Base-by-base conservation (phyloP, 495 filamentous ascomycete species). In the Tetracladium setigerum region DNA sequence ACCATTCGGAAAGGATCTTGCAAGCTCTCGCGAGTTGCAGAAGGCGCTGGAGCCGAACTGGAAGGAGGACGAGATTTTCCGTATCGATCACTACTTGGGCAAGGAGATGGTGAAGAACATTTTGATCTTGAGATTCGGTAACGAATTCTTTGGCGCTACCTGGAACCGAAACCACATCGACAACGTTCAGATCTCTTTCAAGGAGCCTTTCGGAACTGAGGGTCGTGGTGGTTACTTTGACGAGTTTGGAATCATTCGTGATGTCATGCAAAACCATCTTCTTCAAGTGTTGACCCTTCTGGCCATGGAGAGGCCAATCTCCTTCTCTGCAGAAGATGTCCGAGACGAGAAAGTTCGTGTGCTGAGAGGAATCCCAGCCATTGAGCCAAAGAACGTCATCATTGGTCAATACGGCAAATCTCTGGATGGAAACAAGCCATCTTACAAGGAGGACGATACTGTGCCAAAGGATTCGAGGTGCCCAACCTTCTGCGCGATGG, bases 21-120 rank as follows among this genome's bases (percentile, higher is more conserved):
- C 76, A 37, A 95, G 88, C 74, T 97, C 94, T 36, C 83, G 94
- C 42, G 88, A 95, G 60, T 79, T 99, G 37, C 89, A 97, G 59
- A 94, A 88, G 65, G 91, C 94, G 3, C 76, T 99, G 41, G 89
- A 90, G 57, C 94, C 94, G 30, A 88, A 97, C 72, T 99, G 94
- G 94, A 95, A 86, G 62, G 94, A 99, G 67, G 94, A 99, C 39
- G 94, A 99, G 73, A 87, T 97, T 56, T 99, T 94, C 81, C 91
- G 94, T 60, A 99, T 99, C 61, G 94, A 99, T 66, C 94, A 99
- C 71, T 99, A 99, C 65, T 79, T 99, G 34, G 94, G 94, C 56
- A 99, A 99, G 79, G 94, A 99, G 74, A 99, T 99, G 94, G 94
- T 99, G 46, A 99, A 99, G 79, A 99, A 99, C 66, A 94, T 99